phyloP scores from a whole-genome alignment of 2,329 filamentous ascomycete species.

The Chaetomium globosum region DNA sequence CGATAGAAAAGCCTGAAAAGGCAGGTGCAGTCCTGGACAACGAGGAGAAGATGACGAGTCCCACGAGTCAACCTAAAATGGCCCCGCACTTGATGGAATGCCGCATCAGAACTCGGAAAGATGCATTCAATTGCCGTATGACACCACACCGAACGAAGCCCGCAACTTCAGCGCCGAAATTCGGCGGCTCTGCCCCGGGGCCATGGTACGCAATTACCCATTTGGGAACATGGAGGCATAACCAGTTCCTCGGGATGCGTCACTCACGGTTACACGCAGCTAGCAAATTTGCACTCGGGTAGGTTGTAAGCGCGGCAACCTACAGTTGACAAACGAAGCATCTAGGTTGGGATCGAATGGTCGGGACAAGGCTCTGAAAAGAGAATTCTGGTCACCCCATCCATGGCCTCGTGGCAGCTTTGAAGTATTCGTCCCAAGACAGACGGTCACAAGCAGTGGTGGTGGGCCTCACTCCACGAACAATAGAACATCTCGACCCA shows the following conservation, averaged over 20 bases:
- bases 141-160: not conserved
- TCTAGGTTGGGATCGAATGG: not conserved
- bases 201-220: not conserved
- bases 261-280: not conserved
- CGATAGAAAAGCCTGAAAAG: conserved; percentile 6
- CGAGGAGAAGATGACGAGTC: conserved; percentile 20
- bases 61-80: not conserved
- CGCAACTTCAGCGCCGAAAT: not conserved
- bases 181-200: not conserved
- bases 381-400: not conserved
- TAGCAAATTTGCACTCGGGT: not conserved
- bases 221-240: not conserved
- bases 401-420: too few relatives aligned
- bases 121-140: not conserved
- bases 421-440: not conserved
- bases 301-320: not conserved
- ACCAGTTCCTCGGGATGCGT: not conserved
- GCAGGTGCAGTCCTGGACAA: conserved; percentile 10
- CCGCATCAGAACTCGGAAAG: not conserved
- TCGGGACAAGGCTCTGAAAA: not conserved
- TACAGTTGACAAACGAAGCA: not conserved
- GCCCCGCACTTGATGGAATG: conserved; percentile 5
- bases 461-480: not conserved
- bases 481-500: not conserved
- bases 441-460: not conserved